These are phyloP conservation scores for Trichoderma afroharzianum DNA, from an alignment of 2,329 filamentous ascomycete species.

Conservation along the genomic window DNA sequence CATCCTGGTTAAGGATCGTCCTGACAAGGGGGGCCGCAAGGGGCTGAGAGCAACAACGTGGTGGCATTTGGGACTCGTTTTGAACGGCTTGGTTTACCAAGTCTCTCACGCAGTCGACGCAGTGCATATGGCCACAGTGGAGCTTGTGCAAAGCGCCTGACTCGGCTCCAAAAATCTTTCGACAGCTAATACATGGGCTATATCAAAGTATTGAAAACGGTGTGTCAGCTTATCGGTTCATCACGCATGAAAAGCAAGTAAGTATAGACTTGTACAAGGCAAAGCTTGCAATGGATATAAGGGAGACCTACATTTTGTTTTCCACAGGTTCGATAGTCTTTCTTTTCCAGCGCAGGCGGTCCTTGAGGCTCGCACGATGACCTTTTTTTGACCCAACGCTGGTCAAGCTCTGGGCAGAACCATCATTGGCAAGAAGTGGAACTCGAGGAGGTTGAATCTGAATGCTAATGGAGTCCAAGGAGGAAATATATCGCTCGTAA, in stretches of 20 bases:
- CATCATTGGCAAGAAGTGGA: constrained; percentile 30
- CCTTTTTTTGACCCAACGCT: constrained; percentile 45
- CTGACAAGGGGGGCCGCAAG: constrained; percentile 49
- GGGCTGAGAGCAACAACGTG: constrained; percentile 56
- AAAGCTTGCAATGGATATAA: background rate
- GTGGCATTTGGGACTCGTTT: constrained; percentile 60
- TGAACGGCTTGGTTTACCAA: constrained; percentile 52
- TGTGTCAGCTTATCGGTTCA: background rate
- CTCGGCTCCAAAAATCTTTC: constrained; percentile 45
- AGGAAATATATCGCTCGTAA: constrained; percentile 50
- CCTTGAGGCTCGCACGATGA: constrained; percentile 42
- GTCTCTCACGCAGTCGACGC: constrained; percentile 49
- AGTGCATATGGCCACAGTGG: constrained; percentile 57
- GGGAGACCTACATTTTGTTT: constrained; percentile 31
- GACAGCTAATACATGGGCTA: constrained; percentile 42
- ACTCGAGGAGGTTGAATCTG: constrained; percentile 40
- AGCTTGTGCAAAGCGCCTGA: constrained; percentile 45
- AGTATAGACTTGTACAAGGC: too few species aligned
- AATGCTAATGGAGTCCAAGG: constrained; percentile 39
- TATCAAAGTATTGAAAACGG: background rate
- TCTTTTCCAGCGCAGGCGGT: constrained; percentile 41
- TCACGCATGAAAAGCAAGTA: background rate
- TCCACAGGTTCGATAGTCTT: constrained; percentile 34
- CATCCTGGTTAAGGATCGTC: constrained; percentile 46
- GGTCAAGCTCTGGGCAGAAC: constrained; percentile 39